These are phyloP conservation scores for Stipa capillata DNA, from an alignment of 176 grass and related monocot species.

Conservation along the genomic window DNA sequence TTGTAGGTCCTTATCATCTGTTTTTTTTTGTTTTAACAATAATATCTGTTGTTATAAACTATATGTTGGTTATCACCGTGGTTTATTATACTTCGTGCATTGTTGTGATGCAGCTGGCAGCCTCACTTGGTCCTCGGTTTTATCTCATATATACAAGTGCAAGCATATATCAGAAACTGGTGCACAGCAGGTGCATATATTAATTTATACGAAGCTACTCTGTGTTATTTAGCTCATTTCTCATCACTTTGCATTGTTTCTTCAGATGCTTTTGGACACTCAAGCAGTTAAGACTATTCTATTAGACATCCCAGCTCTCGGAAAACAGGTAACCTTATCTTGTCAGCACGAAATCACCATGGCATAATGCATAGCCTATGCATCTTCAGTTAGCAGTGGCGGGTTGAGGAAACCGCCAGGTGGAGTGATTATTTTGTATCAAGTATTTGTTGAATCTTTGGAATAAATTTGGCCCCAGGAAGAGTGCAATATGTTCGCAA, in stretches of 20 bases:
- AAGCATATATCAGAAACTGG: constrained; percentile 99
- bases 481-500: neutral
- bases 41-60: neutral
- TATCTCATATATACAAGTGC: constrained; percentile 99
- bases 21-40: neutral
- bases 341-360: neutral
- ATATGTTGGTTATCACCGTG: neutral
- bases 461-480: neutral
- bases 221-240: constrained; percentile 10
- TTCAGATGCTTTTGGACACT: constrained; percentile 96
- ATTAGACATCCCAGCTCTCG: constrained; percentile 88
- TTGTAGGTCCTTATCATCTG: neutral
- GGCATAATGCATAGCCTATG: neutral
- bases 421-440: constrained; percentile 11
- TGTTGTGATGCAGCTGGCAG: constrained; percentile 69
- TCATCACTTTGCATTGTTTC: constrained; percentile 6
- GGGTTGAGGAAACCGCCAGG: neutral
- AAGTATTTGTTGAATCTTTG: constrained; percentile 8
- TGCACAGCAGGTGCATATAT: constrained; percentile 71
- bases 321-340: constrained; percentile 70
- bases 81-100: constrained; percentile 18
- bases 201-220: neutral
- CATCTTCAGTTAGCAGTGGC: neutral
- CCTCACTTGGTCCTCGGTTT: constrained; percentile 95
- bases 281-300: constrained; percentile 94